phyloP scores from a whole-genome alignment of 2,329 filamentous ascomycete species.

The Cladosporium sp. region DNA sequence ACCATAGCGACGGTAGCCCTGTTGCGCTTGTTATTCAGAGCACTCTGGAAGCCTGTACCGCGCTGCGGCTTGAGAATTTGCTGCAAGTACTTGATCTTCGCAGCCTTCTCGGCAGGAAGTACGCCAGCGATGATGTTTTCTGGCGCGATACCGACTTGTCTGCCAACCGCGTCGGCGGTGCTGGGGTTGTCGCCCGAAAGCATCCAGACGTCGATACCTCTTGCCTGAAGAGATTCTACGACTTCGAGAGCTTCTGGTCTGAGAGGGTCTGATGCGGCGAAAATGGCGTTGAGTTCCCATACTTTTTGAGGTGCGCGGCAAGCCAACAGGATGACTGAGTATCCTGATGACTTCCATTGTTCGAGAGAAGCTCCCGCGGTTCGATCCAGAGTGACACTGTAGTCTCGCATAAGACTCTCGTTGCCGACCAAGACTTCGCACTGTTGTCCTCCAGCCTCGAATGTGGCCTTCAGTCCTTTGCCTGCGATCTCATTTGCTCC shows the following conservation, averaged over 20 bases:
- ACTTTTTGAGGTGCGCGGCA: constrained; percentile 43
- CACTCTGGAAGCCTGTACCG: constrained; percentile 27
- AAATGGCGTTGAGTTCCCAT: constrained; percentile 62
- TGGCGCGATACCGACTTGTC: constrained; percentile 70
- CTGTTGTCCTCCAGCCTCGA: constrained; percentile 33
- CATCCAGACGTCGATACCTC: constrained; percentile 81
- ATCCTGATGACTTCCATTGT: constrained; percentile 45
- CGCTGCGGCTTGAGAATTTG: constrained; percentile 25
- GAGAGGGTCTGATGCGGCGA: constrained; percentile 80
- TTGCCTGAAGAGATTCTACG: constrained; percentile 51
- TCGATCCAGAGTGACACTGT: constrained; percentile 37
- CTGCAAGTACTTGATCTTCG: constrained; percentile 61
- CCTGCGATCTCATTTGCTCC: constrained; percentile 66
- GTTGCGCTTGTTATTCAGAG: constrained; percentile 12
- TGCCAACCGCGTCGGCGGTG: constrained; percentile 80
- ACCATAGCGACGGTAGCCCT: constrained; percentile 75
- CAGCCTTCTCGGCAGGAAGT: constrained; percentile 78
- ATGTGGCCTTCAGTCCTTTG: constrained; percentile 65
- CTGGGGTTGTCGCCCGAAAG: constrained; percentile 85
- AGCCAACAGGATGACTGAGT: constrained; percentile 47
- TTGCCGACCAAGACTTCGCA: constrained; percentile 70
- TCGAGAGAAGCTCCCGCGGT: constrained; percentile 33
- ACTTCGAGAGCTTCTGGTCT: constrained; percentile 64
- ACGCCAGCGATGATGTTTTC: constrained; percentile 83
- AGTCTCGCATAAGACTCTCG: constrained; percentile 63